Evolutionary conservation across 1,139 yeast species (phyloP), one percentile per base, ranked within the genome.

Genomic region (Suzukiozyma palmioleophila): DNA sequence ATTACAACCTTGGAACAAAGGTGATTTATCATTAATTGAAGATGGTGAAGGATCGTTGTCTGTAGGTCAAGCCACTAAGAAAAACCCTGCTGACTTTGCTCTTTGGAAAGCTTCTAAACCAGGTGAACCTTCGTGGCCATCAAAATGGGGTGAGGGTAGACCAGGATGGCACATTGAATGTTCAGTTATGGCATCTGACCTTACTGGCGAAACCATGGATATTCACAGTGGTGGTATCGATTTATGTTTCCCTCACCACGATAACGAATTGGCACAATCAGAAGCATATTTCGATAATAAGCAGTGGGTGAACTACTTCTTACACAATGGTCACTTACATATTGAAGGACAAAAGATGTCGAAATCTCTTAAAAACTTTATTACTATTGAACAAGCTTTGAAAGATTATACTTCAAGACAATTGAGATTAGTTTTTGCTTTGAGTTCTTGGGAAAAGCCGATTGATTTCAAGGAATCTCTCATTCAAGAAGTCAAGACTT

Each of bases 121-220:
- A 1, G 99, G 99, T 52, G 99, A 92, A 66, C 99, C 99, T 14
- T 77, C 81, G 34, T 92, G 98, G 97, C 75, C 74, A 2, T 87
- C 96, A 2, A 90, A 94, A 31, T 92, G 97, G 97, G 98, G 98
- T 27, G 72, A 74, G 43, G 99, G 98, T 37, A 84, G 99, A 60
- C 99, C 99, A 3, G 99, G 99, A 2, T 92, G 99, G 99, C 99
- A 92, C 60, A 92, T 92, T 61, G 99, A 92, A 65, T 92, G 99
- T 73, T 89, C 97, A 6, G 98, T 92, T 12, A 92, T 92, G 99
- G 98, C 98, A 1, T 77, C 92, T 39, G 96, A 89, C 52, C 76
- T 89, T 36, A 73, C 86, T 33, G 97, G 97, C 1, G 65, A 77
- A 27, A 74, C 75, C 42, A 84, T 94, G 75, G 99, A 92, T 63